Base-by-base conservation (phyloP, 768 basidiomycete genomes). In the Termitomyces sp. region DNA sequence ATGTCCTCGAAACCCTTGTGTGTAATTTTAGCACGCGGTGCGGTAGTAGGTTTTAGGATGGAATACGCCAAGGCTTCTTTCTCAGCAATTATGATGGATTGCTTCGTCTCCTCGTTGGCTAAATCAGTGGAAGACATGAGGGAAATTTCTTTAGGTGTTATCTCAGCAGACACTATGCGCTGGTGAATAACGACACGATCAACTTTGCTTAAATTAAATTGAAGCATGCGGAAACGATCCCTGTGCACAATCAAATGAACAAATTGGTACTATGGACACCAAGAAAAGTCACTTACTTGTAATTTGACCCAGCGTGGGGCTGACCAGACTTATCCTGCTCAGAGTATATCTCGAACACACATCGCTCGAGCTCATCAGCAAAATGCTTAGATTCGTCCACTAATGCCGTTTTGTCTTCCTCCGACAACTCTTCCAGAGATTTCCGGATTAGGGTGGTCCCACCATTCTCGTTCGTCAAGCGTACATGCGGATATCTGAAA, bases 1-100 rank as follows among this genome's bases (percentile, higher is more conserved):
- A 96, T 92, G 64, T 92, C 88, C 76, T 94, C 87, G 59, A 94
- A 72, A 52, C 93, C 93, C 72, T 96, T 96, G 76, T 94, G 93
- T 27, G 93, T 96, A 59, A 93, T 88, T 70, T 94, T 95, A 34
- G 80, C 80, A 63, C 79, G 77, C 53, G 92, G 89, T 23, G 81
- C 78, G 9, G 76, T 73, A 9, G 81, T 76, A 70, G 87, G 89
- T 66, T 84, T 80, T 58, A 94, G 73, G 62, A 95, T 94, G 8
- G 91, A 91, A 69, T 93, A 86, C 67, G 85, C 87, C 63, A 96
- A 73, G 1, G 90, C 84, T 72, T 91, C 90, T 65, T 90, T 79
- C 68, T 93, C 88, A 23, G 89, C 87, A 47, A 82, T 81, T 67
- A 85, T 88, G 66, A 93, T 94, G 52, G 88, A 85, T 67, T 88